Base-by-base conservation (phyloP, 2,329 filamentous ascomycete species). In the Lojkania enalia region DNA sequence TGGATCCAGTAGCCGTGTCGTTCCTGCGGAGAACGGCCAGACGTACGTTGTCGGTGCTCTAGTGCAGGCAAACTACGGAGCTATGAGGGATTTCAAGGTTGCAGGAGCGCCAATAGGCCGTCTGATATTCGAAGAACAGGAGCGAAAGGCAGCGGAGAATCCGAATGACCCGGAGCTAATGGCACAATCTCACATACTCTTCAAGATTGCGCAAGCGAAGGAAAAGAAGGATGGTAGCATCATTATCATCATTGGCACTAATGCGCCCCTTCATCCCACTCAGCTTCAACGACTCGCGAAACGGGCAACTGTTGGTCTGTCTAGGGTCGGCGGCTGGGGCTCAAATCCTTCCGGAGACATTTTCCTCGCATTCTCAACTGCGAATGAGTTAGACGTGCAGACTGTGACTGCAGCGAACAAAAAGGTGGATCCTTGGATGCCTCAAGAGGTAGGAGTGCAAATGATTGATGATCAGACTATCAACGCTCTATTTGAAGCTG, bases 321-420 rank as follows among this genome's bases (percentile, higher is more conserved):
- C 78, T 4, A 74, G 78, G 44, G 82, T 84, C 0, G 83, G 83
- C 2, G 81, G 82, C 2, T 80, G 80, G 47, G 83, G 82, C 0
- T 73, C 76, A 32, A 86, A 85, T 51, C 75, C 74, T 9, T 85
- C 81, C 0, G 84, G 84, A 0, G 84, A 87, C 48, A 80, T 87
- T 46, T 85, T 86, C 59, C 70, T 87, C 2, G 83, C 84, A 3
- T 81, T 87, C 47, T 86, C 82, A 5, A 87, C 83, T 0, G 83
- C 73, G 4, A 81, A 78, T 46, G 70, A 73, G 32, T 67, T 82
- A 1, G 67, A 71, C 2, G 71, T 77, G 27, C 74, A 77, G 54
- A 69, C 65, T 5, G 44, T 61, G 31, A 60, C 55, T 11, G 49
- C 61, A 3, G 53, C 57, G 30, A 43, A 48, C 11, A 46, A 48